Conservation (phyloP, 2,329 filamentous ascomycete genomes). For the Sarocladiaceae sp. region DNA sequence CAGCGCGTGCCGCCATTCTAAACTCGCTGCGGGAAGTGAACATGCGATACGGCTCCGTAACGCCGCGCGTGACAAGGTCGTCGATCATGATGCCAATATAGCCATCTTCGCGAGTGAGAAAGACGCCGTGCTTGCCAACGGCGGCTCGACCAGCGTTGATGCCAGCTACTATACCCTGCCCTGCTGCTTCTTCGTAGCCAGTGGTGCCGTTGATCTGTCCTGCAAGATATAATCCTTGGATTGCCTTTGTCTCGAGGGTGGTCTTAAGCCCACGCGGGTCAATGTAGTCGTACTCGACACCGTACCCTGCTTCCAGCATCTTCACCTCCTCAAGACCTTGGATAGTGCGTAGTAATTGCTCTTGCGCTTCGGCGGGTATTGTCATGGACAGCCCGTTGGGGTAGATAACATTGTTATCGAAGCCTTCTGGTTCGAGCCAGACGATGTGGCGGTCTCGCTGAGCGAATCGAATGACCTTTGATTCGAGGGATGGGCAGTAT, state of each 20-base stretch:
- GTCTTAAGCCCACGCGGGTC: conserved; percentile 81
- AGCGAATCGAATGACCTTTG: conserved; percentile 83
- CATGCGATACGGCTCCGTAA: conserved; percentile 96
- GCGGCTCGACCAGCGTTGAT: conserved; percentile 88
- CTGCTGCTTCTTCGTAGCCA: conserved; percentile 94
- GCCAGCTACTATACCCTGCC: conserved; percentile 85
- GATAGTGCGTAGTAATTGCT: conserved; percentile 77
- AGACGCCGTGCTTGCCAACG: conserved; percentile 56
- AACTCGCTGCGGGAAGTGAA: conserved; percentile 96
- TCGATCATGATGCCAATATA: conserved; percentile 99
- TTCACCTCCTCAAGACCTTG: conserved; percentile 79
- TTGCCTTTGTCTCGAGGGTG: conserved; percentile 91
- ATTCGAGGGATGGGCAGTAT: conserved; percentile 93
- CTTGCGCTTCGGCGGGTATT: conserved; percentile 80
- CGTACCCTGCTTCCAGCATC: conserved; percentile 94
- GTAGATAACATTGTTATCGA: conserved; percentile 83
- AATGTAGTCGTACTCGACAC: conserved; percentile 97
- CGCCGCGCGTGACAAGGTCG: conserved; percentile 92
- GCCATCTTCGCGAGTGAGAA: conserved; percentile 74
- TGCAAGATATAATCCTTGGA: conserved; percentile 81
- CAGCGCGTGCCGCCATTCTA: conserved; percentile 82
- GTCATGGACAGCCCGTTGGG: conserved; percentile 98
- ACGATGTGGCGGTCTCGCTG: conserved; percentile 79
- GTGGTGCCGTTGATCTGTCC: conserved; percentile 98
- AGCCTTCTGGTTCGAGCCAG: conserved; percentile 96